Conservation (phyloP, 2,329 filamentous ascomycete species). For the Xylariaceae sp. region DNA sequence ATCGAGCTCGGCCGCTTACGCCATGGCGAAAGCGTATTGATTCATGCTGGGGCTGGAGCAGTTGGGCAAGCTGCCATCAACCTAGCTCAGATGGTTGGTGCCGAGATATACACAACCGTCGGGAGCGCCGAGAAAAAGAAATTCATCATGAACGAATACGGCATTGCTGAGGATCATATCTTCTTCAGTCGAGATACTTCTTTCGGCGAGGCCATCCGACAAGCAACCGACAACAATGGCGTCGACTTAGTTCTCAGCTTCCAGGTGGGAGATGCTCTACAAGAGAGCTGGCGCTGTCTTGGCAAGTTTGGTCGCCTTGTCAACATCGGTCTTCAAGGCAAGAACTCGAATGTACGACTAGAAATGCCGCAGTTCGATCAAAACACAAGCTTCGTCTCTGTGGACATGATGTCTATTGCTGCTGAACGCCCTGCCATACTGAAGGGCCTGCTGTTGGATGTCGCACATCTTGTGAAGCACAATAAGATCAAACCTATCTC, state of each 20-base stretch:
- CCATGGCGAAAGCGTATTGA: slow-evolving; percentile 27
- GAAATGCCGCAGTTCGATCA: slow-evolving; percentile 46
- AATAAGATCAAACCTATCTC: slow-evolving; percentile 31
- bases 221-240: slow-evolving; percentile 23
- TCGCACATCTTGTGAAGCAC: slow-evolving; percentile 29
- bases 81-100: slow-evolving; percentile 29
- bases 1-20: slow-evolving; percentile 26
- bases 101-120: slow-evolving; percentile 28
- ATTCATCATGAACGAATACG: slow-evolving; percentile 28
- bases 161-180: slow-evolving; percentile 26
- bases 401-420: slow-evolving; percentile 42
- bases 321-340: slow-evolving; percentile 28
- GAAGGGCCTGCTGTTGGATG: slow-evolving; percentile 25
- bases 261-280: slow-evolving; percentile 27
- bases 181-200: slow-evolving; percentile 29
- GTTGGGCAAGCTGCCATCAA: slow-evolving; percentile 31
- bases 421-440: slow-evolving; percentile 30
- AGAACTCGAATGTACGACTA: slow-evolving; percentile 33
- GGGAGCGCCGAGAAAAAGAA: slow-evolving; percentile 28
- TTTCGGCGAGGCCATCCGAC: slow-evolving; percentile 25
- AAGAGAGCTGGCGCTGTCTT: slow-evolving; percentile 31
- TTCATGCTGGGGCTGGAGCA: slow-evolving; percentile 29
- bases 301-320: slow-evolving; percentile 31
- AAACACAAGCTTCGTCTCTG: slow-evolving; percentile 43
- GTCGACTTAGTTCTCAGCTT: slow-evolving; percentile 30